phyloP scores from a whole-genome alignment of 306 rosid species.

The Inga leiocalycina region DNA sequence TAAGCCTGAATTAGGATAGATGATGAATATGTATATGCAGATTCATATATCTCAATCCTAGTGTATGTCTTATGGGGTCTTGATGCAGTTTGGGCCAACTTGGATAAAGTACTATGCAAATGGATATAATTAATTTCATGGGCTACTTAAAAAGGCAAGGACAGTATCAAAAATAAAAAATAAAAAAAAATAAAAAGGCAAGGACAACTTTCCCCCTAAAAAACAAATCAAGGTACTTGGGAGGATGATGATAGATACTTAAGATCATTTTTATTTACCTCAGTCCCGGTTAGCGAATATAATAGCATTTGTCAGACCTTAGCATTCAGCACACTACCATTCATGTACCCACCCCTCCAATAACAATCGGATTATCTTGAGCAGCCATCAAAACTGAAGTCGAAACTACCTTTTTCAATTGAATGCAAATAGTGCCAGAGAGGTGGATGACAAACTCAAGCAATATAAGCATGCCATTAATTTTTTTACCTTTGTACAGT shows the following conservation, averaged over 20 bases:
- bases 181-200: no score
- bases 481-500: background rate
- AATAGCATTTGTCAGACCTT: background rate
- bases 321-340: background rate
- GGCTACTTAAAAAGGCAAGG: background rate
- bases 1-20: background rate
- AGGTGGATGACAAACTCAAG: background rate
- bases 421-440: background rate
- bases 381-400: background rate
- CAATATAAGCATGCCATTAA: background rate
- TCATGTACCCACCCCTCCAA: background rate
- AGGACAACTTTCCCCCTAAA: background rate
- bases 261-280: background rate
- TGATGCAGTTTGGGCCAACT: background rate
- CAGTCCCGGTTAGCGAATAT: background rate
- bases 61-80: background rate
- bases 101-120: background rate
- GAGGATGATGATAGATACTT: background rate
- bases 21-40: background rate
- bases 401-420: background rate
- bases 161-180: no score
- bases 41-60: background rate
- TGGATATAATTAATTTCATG: background rate
- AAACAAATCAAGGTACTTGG: background rate
- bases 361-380: background rate